phyloP scores from a whole-genome alignment of 2,329 filamentous ascomycete genomes.

The Colletotrichum euphorbiae region DNA sequence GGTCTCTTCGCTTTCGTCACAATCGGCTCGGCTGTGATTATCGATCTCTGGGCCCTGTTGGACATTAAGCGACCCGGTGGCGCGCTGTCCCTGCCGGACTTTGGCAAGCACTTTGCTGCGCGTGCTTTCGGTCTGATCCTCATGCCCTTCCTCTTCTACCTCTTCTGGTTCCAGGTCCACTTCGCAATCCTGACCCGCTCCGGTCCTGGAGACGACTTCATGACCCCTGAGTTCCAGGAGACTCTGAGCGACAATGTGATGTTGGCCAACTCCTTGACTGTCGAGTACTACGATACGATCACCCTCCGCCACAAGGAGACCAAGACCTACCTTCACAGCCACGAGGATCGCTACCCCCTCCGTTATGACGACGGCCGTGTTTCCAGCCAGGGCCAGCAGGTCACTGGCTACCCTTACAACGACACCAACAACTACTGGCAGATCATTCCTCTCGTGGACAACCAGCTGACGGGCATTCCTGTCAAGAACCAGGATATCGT shows the following conservation, averaged over 20 bases:
- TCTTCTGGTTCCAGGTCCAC: constrained; percentile 99
- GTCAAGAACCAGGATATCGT: constrained; percentile 89
- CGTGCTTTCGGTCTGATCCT: constrained; percentile 88
- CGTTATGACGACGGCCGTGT: constrained; percentile 98
- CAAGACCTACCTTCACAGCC: constrained; percentile 95
- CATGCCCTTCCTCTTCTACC: constrained; percentile 95
- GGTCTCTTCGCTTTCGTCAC: constrained; percentile 97
- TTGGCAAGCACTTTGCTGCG: constrained; percentile 90
- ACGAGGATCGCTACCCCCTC: constrained; percentile 87
- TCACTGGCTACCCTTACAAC: constrained; percentile 97
- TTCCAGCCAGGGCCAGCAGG: constrained; percentile 97
- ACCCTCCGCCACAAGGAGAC: constrained; percentile 96
- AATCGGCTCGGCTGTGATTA: constrained; percentile 91
- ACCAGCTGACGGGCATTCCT: constrained; percentile 67
- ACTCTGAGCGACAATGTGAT: constrained; percentile 95
- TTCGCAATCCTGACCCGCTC: constrained; percentile 90
- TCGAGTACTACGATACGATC: constrained; percentile 91
- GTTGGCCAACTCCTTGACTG: constrained; percentile 85
- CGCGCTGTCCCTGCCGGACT: constrained; percentile 81
- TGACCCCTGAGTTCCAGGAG: constrained; percentile 98
- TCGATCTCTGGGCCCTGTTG: constrained; percentile 95
- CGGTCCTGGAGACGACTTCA: constrained; percentile 97
- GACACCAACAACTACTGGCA: constrained; percentile 99
- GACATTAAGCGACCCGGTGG: constrained; percentile 88
- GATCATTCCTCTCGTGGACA: constrained; percentile 77